Base-by-base conservation (phyloP, 192 early-diverging fungal genomes). In the Nowakowskiella sp. region DNA sequence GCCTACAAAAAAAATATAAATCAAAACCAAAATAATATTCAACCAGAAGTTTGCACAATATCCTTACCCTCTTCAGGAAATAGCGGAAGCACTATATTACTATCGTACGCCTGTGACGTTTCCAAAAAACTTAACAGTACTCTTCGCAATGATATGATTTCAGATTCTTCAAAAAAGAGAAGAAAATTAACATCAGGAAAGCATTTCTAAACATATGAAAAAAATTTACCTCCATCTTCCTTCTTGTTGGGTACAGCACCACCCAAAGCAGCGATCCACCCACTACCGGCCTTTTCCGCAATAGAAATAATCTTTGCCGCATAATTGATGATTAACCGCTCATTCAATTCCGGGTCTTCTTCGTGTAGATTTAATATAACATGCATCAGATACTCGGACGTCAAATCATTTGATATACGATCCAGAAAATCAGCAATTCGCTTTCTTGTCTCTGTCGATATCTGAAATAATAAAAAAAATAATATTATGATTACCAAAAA, bases 281-380 rank as follows among this genome's bases (percentile, higher is more conserved):
- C 65, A 5, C 4, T 44, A 25, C 42, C 39, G 31, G 50, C 57
- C 13, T 22, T 49, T 32, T 29, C 49, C n/a, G 23, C 34, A 6
- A 25, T 34, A 28, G 66, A 46, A 32, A 51, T 62, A 49, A 43
- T 67, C 58, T 56, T 77, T n/a, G 82, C 72, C 6, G 94, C 68
- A 59, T 94, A 93, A 2, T 80, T 80, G 2, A 86, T 65, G n/a
- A 88, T 66, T 46, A 97, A 77, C 23, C 76, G 73, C 59, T 92
- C 89, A 59, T 92, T 88, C 43, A 87, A 79, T 6, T 77, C 82
- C 1, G 86, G 72, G 4, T 76, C 72, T 51, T 73, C 49, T 50
- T 91, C 89, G 2, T 61, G 47, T 49, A 85, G 73, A 31, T 79
- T 73, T 27, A 80, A 70, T 51, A 97, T 85, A 23, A 94, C 72